Base-by-base conservation (phyloP, 73 alveolate genomes). In the Paramecium bursaria region DNA sequence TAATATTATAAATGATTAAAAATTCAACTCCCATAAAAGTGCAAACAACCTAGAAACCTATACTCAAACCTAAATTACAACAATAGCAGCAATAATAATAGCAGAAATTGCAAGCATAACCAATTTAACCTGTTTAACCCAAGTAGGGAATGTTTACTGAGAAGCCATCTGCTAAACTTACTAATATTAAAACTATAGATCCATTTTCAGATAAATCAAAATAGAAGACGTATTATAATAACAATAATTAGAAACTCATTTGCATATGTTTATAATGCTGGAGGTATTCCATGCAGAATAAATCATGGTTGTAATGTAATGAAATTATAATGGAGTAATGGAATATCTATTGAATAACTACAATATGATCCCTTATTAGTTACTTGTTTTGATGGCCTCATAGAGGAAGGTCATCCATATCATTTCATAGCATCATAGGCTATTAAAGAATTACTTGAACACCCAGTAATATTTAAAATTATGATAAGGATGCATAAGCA, bases 331-430 rank as follows among this genome's bases (percentile, higher is more conserved):
- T 96, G 99, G 99, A 91, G 80, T 85, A 92, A 89, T 48, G 94
- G 76, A 21, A 31, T 55, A 33, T 80, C 51, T 21, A 53, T 79
- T 10, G 13, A 46, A 50, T 90, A 90, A 11, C 91, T 96, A 35
- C 92, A 91, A 55, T 96, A 94, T 91, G 98, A 96, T 76, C 99
- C 99, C 52, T 61, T 94, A 21, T 85, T 96, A 53, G 95, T 91
- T 3, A 96, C 94, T 26, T 93, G 97, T 49, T 94, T 96, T 75
- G 99, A 96, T 86, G 99, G 99, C 0, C 86, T 96, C 9, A 75
- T 96, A 1, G 98, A 96, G 87, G 95, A 97, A 55, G 96, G 86
- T 6, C 98, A 96, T 90, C 99, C 99, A n/a, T 96, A 93, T 87
- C 85, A 82, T 73, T 89, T 96, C 49, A 88, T 89, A 26, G 97